A percentile compares a stretch with the other conserved stretches of the same genome.
Evolutionary conservation across 768 basidiomycete genomes (phyloP).

Genomic region (Tricholoma sp.): DNA sequence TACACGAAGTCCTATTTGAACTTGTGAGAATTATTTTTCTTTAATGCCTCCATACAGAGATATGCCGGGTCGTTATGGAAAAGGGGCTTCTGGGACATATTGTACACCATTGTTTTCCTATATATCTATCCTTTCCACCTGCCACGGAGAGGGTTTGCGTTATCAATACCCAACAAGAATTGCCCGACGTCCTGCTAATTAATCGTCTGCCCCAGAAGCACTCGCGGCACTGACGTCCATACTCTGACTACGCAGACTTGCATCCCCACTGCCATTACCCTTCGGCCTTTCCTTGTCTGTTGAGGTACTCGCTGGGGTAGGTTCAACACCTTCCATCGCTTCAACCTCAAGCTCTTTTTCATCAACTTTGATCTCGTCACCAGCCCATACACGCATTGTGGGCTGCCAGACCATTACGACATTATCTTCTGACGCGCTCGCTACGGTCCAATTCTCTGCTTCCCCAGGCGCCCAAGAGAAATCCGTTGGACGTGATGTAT

Average conservation of each 20-base stretch:
- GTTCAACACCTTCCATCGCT: conserved; percentile 72
- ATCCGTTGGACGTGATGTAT: conserved; percentile 87
- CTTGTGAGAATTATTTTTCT: conserved; percentile 62
- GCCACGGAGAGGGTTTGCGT: background rate
- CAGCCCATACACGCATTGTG: conserved; percentile 89
- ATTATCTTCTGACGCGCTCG: conserved; percentile 94
- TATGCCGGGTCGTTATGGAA: background rate
- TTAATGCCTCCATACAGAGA: conserved; percentile 23
- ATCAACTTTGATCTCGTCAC: conserved; percentile 80
- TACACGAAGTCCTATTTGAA: conserved; percentile 64
- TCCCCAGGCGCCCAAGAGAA: conserved; percentile 91
- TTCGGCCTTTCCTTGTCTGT: conserved; percentile 30
- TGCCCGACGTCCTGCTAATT: conserved; percentile 19
- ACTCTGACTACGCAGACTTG: conserved; percentile 50
- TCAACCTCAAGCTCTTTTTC: conserved; percentile 82
- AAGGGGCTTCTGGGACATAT: conserved; percentile 2
- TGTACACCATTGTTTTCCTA: background rate
- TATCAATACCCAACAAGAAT: background rate
- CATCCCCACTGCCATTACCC: conserved; percentile 29
- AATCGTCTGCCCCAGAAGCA: conserved; percentile 44
- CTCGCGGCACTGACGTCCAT: conserved; percentile 58
- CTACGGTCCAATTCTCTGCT: conserved; percentile 78
- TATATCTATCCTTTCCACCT: background rate
- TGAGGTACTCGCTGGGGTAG: conserved; percentile 21
- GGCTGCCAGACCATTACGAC: conserved; percentile 98